These are phyloP conservation scores for Paxillus involutus DNA, from an alignment of 768 basidiomycete species.

Conservation along the genomic window DNA sequence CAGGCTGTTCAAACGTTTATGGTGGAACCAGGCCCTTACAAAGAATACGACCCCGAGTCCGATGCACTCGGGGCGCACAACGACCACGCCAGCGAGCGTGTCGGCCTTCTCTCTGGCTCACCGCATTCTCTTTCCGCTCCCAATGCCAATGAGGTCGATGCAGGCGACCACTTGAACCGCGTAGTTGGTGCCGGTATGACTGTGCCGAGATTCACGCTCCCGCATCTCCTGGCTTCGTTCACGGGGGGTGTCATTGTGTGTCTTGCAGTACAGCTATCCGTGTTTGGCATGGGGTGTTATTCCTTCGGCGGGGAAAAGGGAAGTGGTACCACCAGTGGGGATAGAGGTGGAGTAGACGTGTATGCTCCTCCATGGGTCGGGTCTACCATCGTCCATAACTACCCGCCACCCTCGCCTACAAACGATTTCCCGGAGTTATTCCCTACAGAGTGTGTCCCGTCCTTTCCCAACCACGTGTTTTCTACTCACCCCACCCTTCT, in stretches of 20 bases:
- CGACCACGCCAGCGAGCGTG: constrained; percentile 25
- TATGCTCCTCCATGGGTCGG: constrained; percentile 70
- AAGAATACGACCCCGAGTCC: constrained; percentile 45
- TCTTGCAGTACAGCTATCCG: constrained; percentile 47
- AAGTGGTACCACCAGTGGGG: not conserved
- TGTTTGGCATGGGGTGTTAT: constrained; percentile 35
- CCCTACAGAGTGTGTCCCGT: constrained; percentile 48
- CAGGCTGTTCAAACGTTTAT: no score
- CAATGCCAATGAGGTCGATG: constrained; percentile 8
- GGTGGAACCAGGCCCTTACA: constrained; percentile 8
- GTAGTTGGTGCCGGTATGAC: constrained; percentile 18
- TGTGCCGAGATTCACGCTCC: constrained; percentile 9
- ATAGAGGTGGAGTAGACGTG: constrained; percentile 23
- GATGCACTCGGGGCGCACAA: constrained; percentile 33
- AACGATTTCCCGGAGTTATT: constrained; percentile 73
- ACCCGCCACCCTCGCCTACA: constrained; percentile 72
- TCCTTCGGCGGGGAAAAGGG: constrained; percentile 9
- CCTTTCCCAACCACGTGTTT: not conserved
- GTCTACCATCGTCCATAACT: constrained; percentile 66
- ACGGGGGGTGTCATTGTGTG: constrained; percentile 52
- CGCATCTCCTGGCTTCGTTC: constrained; percentile 51
- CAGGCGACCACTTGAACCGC: not conserved
- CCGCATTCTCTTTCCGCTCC: constrained; percentile 11
- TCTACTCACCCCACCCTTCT: not conserved
- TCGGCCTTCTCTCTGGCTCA: constrained; percentile 35